Evolutionary conservation across 306 rosid species (phyloP).

Genomic region (Alnus rubra): DNA sequence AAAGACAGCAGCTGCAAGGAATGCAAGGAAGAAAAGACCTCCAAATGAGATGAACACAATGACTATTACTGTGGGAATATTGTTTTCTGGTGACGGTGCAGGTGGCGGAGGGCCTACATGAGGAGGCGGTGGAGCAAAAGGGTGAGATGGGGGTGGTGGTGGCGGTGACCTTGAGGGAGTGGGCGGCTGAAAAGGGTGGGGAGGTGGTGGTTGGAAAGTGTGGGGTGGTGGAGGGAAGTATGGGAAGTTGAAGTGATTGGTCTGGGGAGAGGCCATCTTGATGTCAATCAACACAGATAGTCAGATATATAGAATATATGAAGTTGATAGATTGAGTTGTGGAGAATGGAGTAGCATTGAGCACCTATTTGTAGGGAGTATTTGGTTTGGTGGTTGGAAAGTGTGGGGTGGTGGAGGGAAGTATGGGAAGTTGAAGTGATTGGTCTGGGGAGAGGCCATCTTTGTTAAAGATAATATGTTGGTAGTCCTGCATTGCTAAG

Average conservation of each 20-base stretch:
- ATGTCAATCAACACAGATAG: not conserved
- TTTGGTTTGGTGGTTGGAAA: too few relatives aligned
- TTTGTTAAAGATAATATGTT: too few relatives aligned
- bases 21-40: constrained; percentile 49
- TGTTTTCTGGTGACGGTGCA: constrained; percentile 48
- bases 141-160: constrained; percentile 4
- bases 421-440: too few relatives aligned
- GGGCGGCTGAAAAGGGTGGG: not conserved
- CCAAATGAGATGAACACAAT: constrained; percentile 58
- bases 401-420: too few relatives aligned
- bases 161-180: constrained; percentile 28
- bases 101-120: constrained; percentile 49
- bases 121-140: constrained; percentile 29
- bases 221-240: constrained; percentile 36
- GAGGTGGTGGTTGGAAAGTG: not conserved
- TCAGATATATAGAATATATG: not conserved
- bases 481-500: too few relatives aligned
- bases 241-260: constrained; percentile 20
- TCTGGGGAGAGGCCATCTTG: constrained; percentile 46
- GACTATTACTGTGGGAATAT: constrained; percentile 50
- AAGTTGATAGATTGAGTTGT: constrained; percentile 7
- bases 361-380: constrained; percentile 31
- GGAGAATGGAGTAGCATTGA: constrained; percentile 13
- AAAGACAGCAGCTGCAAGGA: constrained; percentile 59
- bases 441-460: too few relatives aligned